Evolutionary conservation across 2,329 filamentous ascomycete genomes (phyloP), one percentile per base, ranked within the genome.

Genomic region (Sporothrix pallida): DNA sequence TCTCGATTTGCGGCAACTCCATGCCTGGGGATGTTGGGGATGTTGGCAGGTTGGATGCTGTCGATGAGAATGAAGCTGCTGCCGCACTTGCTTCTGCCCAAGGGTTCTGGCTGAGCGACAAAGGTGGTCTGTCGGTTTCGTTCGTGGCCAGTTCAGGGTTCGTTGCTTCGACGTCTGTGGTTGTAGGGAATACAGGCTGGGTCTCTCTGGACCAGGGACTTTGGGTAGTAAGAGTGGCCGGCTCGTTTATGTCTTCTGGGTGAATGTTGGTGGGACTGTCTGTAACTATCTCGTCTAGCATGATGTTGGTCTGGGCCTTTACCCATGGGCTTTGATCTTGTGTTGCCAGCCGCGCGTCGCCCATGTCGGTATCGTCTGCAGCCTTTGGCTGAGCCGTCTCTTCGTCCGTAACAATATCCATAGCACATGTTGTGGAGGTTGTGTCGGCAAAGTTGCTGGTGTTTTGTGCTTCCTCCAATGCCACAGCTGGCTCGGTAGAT

Each of bases 241-340:
- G 20, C 12, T 23, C 26, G 10, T n/a, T 12, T n/a, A 20, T 37
- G 42, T 20, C 56, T 23, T 20, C 15, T 23, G 26, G 7, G 10
- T 50, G 42, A 3, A 3, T 9, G 20, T 7, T 15, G 23, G 20
- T 8, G 48, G 54, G 10, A 20, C 15, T 13, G 37, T n/a, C 50
- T n/a, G 13, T 48, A 1, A 58, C 31, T 13, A 50, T 48, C 12
- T 46, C 26, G 20, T 9, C 17, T 0, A 20, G 7, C 31, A 58
- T 37, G 8, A 12, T 5, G 13, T 23, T 15, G 2, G 26, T 9
- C 12, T 60, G 63, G 4, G 56, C 50, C 50, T 71, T 67, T 5
- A 26, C 56, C 74, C 75, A 77, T 6, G 77, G 75, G 48, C 77
- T 78, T 20, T 78, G 77, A 9, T 76, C 75, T 23, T 76, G 76